Evolutionary conservation across 139 green algal species (phyloP).

Genomic region (Picochlorum sp.): DNA sequence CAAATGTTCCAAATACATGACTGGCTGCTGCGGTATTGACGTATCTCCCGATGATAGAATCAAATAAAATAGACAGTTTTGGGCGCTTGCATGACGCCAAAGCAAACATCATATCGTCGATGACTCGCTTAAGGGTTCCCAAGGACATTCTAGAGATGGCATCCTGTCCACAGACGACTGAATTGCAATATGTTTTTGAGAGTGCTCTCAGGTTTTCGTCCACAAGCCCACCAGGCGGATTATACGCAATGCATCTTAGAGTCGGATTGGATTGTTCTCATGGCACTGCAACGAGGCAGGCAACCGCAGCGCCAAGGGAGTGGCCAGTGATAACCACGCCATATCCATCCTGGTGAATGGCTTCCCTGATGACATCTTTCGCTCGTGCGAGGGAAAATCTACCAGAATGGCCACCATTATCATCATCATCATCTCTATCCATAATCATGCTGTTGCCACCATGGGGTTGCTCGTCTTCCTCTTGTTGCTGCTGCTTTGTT

Average conservation of each 20-base stretch:
- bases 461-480: no score
- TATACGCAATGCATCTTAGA: slow-evolving; percentile 47
- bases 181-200: slow-evolving; percentile 29
- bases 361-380: slow-evolving; percentile 7
- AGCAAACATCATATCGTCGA: slow-evolving; percentile 45
- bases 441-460: no score
- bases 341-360: slow-evolving; percentile 24
- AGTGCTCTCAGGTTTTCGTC: slow-evolving; percentile 14
- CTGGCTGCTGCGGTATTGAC: not conserved
- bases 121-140: slow-evolving; percentile 30
- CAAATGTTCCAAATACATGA: not conserved
- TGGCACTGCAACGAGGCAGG: slow-evolving; percentile 51
- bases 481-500: no score
- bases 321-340: slow-evolving; percentile 55
- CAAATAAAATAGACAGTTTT: slow-evolving; percentile 39
- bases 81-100: slow-evolving; percentile 33
- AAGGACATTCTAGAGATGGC: slow-evolving; percentile 53
- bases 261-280: slow-evolving; percentile 34
- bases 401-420: no score
- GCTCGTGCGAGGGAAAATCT: not conserved
- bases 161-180: slow-evolving; percentile 44
- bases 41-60: slow-evolving; percentile 16
- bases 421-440: no score
- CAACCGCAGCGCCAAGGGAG: slow-evolving; percentile 55
- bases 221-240: slow-evolving; percentile 38